Base-by-base conservation (phyloP, 2,329 filamentous ascomycete genomes). In the Claviceps sorghi region DNA sequence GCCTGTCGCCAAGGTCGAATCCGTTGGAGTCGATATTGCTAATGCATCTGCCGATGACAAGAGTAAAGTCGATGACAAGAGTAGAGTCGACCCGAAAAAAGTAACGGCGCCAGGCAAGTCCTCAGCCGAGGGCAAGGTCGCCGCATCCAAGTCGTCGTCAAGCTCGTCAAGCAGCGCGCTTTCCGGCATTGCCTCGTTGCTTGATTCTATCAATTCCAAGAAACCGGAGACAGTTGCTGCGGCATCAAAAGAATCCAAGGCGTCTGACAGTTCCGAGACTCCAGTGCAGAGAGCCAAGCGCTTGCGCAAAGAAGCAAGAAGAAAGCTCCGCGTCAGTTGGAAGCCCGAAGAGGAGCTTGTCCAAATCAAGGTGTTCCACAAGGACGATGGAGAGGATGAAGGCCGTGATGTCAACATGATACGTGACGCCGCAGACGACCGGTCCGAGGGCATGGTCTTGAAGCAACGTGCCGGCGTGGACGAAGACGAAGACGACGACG, bases 361-460 rank as follows among this genome's bases (percentile, higher is more conserved):
- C 1, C 72, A 86, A 58, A 71, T 88, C 52, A 78, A 79, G 56
- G 70, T 82, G 49, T 89, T 90, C 67, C 79, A 81, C 52, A 85
- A 87, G 59, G 83, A 88, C 55, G 80, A 79, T 1, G 76, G 78
- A 1, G 85, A 89, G 62, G 83, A 88, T 58, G 74, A 82, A 53
- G 83, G 81, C 51, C 76, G 84, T 52, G 77, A 79, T 51, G 73
- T 76, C 52, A 84, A 80, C 60, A 82, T 87, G 74, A 77, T 83
- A 42, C 79, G 80, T 48, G 84, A 89, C 64, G 83, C 83, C 4
- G 77, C 78, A 32, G 85, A 89, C 62, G 83, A 87, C 60, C 80
- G 81, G 49, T 82, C 80, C 5, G 86, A 87, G 61, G 83, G 86
- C 48, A 81, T 84, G 72, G 80, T 84, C 58, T 69, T 83, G 50